Percentiles rank a stretch among this genome's conserved stretches.
Conservation (phyloP, 768 basidiomycete species). For the Cystobasidium tubakii region DNA sequence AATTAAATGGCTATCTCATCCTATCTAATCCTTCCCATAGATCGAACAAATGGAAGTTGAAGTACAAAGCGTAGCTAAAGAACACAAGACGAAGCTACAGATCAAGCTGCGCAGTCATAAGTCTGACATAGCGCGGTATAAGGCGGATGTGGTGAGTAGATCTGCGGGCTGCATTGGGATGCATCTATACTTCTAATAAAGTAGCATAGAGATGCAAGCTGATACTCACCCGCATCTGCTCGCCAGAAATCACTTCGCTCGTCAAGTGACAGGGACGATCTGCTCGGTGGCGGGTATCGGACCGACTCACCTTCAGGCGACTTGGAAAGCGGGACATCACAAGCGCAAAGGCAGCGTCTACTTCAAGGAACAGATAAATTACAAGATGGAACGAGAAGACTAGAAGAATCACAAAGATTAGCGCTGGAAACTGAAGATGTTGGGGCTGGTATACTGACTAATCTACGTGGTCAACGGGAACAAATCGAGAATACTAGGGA, state of each 20-base stretch:
- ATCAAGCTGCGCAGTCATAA: constrained; percentile 69
- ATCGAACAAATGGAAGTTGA: constrained; percentile 99
- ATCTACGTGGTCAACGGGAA: constrained; percentile 78
- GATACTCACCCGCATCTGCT: no score
- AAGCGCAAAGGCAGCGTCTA: constrained; percentile 70
- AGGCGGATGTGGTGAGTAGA: constrained; percentile 61
- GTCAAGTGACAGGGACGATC: constrained; percentile 66
- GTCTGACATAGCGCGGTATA: constrained; percentile 66
- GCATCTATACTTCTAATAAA: no score
- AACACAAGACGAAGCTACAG: constrained; percentile 70
- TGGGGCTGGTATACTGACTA: constrained; percentile 82
- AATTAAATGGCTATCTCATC: no score
- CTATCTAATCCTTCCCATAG: no score
- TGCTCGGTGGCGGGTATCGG: constrained; percentile 58
- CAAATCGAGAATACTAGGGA: constrained; percentile 89
- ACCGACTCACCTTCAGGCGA: constrained; percentile 59
- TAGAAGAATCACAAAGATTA: constrained; percentile 84
- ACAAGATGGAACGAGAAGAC: constrained; percentile 73
- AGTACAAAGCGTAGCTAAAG: constrained; percentile 78
- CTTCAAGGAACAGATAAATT: constrained; percentile 70
- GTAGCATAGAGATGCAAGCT: no score
- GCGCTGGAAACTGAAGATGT: constrained; percentile 95
- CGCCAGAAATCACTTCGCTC: constrained; percentile 66
- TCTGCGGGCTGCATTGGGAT: not conserved
- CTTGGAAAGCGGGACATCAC: constrained; percentile 56